Evolutionary conservation across 805 yeast genomes (phyloP).

Genomic region (Lipomyces kockii): DNA sequence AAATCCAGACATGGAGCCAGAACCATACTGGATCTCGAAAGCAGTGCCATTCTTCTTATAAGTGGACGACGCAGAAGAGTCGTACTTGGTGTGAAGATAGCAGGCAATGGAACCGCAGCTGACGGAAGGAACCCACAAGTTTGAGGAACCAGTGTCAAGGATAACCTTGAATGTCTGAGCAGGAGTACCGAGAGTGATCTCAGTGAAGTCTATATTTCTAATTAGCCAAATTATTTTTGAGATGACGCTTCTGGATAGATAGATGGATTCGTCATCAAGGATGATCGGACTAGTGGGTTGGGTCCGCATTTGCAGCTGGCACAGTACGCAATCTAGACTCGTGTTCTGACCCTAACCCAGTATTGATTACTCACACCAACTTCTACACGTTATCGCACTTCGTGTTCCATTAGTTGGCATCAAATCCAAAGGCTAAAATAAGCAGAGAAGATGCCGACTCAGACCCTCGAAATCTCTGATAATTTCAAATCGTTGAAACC

Average conservation of each 20-base stretch:
- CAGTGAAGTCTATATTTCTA: constrained; percentile 69
- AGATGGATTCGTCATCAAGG: not conserved
- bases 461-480: no score
- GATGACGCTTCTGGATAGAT: not conserved
- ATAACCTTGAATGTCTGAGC: constrained; percentile 92
- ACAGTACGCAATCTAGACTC: not conserved
- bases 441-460: no score
- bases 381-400: no score
- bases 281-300: not conserved
- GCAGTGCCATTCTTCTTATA: constrained; percentile 86
- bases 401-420: no score
- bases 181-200: constrained; percentile 89
- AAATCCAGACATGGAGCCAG: constrained; percentile 90
- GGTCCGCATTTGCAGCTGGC: no score
- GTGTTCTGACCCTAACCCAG: no score
- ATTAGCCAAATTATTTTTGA: not conserved
- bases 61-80: constrained; percentile 77
- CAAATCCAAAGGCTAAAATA: no score
- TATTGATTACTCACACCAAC: no score
- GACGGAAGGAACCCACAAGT: constrained; percentile 92
- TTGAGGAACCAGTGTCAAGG: constrained; percentile 95
- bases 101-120: constrained; percentile 95
- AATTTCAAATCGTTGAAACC: no score
- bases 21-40: constrained; percentile 87
- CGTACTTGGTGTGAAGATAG: constrained; percentile 89